These are phyloP conservation scores for Eremothecium sinecaudum DNA, from an alignment of 1,139 yeast genomes.

Conservation along the genomic window DNA sequence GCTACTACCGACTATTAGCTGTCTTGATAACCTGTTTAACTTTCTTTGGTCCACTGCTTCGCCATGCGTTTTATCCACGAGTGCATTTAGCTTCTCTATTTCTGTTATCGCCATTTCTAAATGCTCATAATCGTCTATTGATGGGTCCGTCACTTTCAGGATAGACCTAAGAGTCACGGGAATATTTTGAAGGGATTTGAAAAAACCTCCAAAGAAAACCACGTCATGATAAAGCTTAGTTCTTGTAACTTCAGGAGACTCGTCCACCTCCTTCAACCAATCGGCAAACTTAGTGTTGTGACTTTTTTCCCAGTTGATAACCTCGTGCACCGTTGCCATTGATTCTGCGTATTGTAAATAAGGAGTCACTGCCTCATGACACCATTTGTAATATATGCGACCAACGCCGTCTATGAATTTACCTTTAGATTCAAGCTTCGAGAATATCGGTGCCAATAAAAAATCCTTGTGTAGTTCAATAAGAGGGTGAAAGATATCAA, in stretches of 20 bases:
- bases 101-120: constrained; percentile 47
- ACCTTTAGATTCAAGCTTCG: constrained; percentile 47
- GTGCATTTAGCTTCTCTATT: constrained; percentile 37
- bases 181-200: constrained; percentile 63
- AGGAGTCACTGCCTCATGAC: constrained; percentile 45
- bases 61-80: constrained; percentile 46
- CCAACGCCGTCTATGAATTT: constrained; percentile 60
- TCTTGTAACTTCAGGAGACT: constrained; percentile 33
- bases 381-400: constrained; percentile 58
- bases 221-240: constrained; percentile 46
- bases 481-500: constrained; percentile 53
- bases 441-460: constrained; percentile 47
- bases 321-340: constrained; percentile 42
- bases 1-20: constrained; percentile 41
- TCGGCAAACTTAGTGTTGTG: constrained; percentile 40
- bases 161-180: constrained; percentile 60
- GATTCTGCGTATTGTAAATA: constrained; percentile 53
- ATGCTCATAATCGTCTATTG: constrained; percentile 47
- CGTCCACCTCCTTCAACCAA: constrained; percentile 42
- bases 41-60: constrained; percentile 47
- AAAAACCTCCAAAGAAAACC: constrained; percentile 64
- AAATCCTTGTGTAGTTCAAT: constrained; percentile 48
- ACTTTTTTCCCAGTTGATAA: constrained; percentile 45
- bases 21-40: constrained; percentile 39
- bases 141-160: constrained; percentile 40